Evolutionary conservation across 225 moss, liverwort and hornwort species (phyloP).

Genomic region (Thuidium tamariscinum): DNA sequence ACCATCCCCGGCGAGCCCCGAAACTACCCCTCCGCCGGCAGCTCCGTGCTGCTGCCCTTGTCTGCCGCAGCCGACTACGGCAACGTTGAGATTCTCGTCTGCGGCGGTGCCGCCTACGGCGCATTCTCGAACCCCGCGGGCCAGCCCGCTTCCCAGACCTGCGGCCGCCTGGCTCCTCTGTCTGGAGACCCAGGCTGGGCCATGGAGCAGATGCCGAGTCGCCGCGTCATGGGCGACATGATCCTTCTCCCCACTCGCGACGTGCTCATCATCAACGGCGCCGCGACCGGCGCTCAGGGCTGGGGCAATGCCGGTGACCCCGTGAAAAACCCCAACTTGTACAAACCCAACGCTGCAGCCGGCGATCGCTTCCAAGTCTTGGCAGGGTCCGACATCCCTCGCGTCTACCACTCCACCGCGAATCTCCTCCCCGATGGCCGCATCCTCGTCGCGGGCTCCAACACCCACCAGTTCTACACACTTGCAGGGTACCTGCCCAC

Average conservation of each 20-base stretch:
- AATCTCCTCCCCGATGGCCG: constrained; percentile 44
- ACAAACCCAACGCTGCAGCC: constrained; percentile 8
- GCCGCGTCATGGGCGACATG: constrained; percentile 42
- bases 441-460: constrained; percentile 31
- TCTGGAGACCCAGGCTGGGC: constrained; percentile 4
- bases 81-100: constrained; percentile 14
- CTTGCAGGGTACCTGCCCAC: constrained; percentile 25
- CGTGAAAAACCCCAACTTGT: constrained; percentile 27
- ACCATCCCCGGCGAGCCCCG: constrained; percentile 37
- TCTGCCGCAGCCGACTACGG: neutral
- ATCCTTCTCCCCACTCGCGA: constrained; percentile 30
- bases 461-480: constrained; percentile 51
- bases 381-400: neutral
- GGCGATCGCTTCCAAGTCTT: constrained; percentile 23
- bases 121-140: neutral
- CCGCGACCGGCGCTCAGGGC: constrained; percentile 18
- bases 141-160: constrained; percentile 19
- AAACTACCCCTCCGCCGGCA: constrained; percentile 36
- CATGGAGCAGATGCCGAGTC: constrained; percentile 30
- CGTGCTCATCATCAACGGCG: constrained; percentile 43
- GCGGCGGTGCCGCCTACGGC: constrained; percentile 14
- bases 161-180: constrained; percentile 24
- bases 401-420: constrained; percentile 44
- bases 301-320: constrained; percentile 34
- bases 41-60: constrained; percentile 27